Base-by-base conservation (phyloP, 768 basidiomycete species). In the Collybia nuda region DNA sequence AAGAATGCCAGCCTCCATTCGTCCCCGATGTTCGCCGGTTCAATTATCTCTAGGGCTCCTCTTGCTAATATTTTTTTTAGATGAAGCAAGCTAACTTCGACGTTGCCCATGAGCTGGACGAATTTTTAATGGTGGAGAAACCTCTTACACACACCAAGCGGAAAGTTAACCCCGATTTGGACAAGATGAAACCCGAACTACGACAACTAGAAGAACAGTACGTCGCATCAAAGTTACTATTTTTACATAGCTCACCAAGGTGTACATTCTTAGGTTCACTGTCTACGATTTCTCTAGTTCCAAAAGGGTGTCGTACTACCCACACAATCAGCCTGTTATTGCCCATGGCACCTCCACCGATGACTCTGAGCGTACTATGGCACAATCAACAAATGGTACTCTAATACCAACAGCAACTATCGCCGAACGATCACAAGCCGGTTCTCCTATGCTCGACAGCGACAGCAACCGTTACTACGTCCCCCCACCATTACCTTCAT, bases 51-150 rank as follows among this genome's bases (percentile, higher is more conserved):
- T 42, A 46, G 18, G 22, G 40, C 19, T 14, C 38, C 41, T 41
- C 28, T 59, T 28, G 54, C 52, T 37, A 50, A 29, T 29, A 17
- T 18, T 38, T 44, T 44, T 37, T 52, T 22, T 62, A 99, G 95
- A 84, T 88, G 68, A 94, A 95, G 66, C 88, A 88, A 69, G 91
- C 94, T n/a, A 98, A 99, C 67, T 99, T 98, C 67, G 96, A 99
- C 64, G 88, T 97, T 32, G 85, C 93, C 29, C 94, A 98, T 62
- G 97, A 98, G 72, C 81, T 99, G 8, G 95, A 99, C 65, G 97
- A 99, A 67, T 89, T 98, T 61, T 69, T 99, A 62, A 83, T 98
- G 80, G 95, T 95, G 46, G 96, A 98, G 71, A 98, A 98, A 66
- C 96, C 96, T n/a, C 72, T 98, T 48, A 97, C 93, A 49, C 93